A percentile compares a stretch with the other conserved stretches of the same genome.
Evolutionary conservation across 2,329 filamentous ascomycete genomes (phyloP).

Genomic region (Hypocrella siamensis): DNA sequence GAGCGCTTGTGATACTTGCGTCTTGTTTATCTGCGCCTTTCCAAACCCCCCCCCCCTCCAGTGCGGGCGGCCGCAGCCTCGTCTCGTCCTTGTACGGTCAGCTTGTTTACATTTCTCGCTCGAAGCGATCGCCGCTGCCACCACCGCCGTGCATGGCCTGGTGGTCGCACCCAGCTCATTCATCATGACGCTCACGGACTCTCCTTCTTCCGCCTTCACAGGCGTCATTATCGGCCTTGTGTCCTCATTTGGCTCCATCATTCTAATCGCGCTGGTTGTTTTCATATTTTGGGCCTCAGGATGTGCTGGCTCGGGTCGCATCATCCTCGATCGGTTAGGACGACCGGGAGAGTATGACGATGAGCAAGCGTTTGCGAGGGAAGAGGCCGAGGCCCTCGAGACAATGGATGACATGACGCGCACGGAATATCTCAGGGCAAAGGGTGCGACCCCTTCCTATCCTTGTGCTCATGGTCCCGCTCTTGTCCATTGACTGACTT

Average conservation of each 20-base stretch:
- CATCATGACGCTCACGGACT: conserved; percentile 13
- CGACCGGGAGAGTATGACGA: conserved; percentile 94
- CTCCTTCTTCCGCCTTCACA: conserved; percentile 34
- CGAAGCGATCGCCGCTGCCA: too few species aligned
- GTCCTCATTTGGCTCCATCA: conserved; percentile 83
- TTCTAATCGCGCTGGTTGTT: conserved; percentile 67
- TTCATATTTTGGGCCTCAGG: conserved; percentile 76
- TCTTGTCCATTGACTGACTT: conserved; percentile 6
- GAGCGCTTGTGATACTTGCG: too few species aligned
- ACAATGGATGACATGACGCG: conserved; percentile 87
- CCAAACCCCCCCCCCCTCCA: too few species aligned
- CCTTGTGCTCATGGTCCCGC: background rate
- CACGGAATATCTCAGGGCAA: conserved; percentile 83
- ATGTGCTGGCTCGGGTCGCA: conserved; percentile 63
- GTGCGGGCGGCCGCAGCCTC: too few species aligned
- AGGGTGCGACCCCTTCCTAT: conserved; percentile 49
- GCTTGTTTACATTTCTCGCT: too few species aligned
- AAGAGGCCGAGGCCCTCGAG: conserved; percentile 90
- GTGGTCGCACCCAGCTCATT: conserved; percentile 1
- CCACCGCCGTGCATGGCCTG: conserved; percentile 1
- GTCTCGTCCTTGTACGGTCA: too few species aligned
- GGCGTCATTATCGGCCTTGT: conserved; percentile 91
- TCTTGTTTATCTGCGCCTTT: too few species aligned
- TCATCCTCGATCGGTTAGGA: conserved; percentile 84
- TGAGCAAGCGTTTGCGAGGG: conserved; percentile 82